A percentile compares a stretch with the other conserved stretches of the same genome.
Conservation (phyloP, 2,329 filamentous ascomycete genomes). For the Leptodontidium sp. region DNA sequence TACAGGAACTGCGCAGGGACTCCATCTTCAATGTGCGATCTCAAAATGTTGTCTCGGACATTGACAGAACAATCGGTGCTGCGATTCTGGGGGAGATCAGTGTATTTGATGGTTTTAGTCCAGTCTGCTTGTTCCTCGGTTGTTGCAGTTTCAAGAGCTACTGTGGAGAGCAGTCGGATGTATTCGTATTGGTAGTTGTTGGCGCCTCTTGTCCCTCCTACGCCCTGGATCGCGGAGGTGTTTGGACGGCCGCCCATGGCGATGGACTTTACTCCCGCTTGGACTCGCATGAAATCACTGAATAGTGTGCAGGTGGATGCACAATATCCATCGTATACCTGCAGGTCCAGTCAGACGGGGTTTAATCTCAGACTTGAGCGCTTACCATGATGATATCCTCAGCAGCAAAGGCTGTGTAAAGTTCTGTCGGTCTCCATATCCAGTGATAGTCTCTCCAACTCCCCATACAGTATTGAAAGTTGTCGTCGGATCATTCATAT, state of each 20-base stretch:
- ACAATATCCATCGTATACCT: conserved; percentile 60
- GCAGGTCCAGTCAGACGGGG: neutral
- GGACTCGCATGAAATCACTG: conserved; percentile 59
- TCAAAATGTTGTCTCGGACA: conserved; percentile 50
- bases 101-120: conserved; percentile 26
- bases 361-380: neutral
- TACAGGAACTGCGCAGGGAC: conserved; percentile 66
- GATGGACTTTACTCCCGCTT: conserved; percentile 61
- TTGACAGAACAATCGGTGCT: conserved; percentile 51
- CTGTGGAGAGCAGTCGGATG: conserved; percentile 28
- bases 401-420: conserved; percentile 46
- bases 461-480: conserved; percentile 38
- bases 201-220: conserved; percentile 69
- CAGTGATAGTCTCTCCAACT: conserved; percentile 45
- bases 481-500: conserved; percentile 38
- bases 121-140: conserved; percentile 28
- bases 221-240: conserved; percentile 63
- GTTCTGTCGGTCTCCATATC: conserved; percentile 44
- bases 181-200: conserved; percentile 44
- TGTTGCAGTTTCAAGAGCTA: conserved; percentile 29
- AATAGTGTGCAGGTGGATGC: conserved; percentile 67
- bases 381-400: conserved; percentile 55
- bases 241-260: conserved; percentile 66
- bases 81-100: conserved; percentile 30
- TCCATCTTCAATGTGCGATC: conserved; percentile 44